Evolutionary conservation across 129 eudicot genomes (phyloP).

Genomic region (Centella asiatica): DNA sequence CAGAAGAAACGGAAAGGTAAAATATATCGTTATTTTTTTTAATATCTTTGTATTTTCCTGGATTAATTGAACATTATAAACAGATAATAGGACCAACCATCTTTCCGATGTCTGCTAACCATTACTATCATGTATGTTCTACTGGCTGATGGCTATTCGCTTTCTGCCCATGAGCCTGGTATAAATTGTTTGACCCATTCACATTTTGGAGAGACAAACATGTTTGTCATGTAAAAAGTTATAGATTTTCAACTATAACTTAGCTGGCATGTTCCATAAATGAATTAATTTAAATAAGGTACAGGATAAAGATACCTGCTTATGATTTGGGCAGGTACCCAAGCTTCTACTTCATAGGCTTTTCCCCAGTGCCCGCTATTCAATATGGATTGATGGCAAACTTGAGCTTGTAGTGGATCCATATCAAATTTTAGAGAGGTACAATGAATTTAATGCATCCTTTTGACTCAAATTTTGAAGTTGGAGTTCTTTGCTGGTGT

Average conservation of each 20-base stretch:
- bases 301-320: slow-evolving; percentile 2
- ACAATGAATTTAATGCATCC: not conserved
- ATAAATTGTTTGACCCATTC: no score
- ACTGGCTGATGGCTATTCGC: no score
- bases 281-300: slow-evolving; percentile 1
- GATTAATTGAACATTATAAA: not conserved
- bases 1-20: slow-evolving; percentile 90
- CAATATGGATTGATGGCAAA: slow-evolving; percentile 96
- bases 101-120: no score
- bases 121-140: no score
- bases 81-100: no score
- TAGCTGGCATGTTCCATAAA: not conserved
- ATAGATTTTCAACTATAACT: not conserved
- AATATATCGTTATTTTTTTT: not conserved
- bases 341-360: slow-evolving; percentile 91
- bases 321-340: slow-evolving; percentile 48
- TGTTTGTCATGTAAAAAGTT: not conserved
- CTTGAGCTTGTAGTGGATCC: slow-evolving; percentile 98
- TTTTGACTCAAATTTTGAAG: not conserved
- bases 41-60: not conserved
- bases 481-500: not conserved
- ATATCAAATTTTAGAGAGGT: slow-evolving; percentile 94
- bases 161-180: no score
- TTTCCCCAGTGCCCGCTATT: slow-evolving; percentile 78
- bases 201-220: no score